Conservation (phyloP, 495 filamentous ascomycete genomes). For the Paragyromitra xinjiangensis region DNA sequence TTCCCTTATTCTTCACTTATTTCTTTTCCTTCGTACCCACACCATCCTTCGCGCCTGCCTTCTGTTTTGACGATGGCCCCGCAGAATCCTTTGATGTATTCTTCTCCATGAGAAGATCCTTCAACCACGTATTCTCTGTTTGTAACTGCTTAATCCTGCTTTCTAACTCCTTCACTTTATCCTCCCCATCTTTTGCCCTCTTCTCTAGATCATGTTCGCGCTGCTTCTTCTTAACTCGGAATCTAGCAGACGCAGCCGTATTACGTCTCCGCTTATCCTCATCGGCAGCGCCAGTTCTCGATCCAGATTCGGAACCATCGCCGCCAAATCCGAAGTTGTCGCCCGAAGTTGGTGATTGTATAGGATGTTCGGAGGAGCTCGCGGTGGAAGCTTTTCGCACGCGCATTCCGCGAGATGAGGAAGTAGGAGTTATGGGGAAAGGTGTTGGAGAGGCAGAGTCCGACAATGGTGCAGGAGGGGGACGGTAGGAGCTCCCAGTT, state of each 20-base stretch:
- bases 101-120: conserved; percentile 93
- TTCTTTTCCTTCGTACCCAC: conserved; percentile 23
- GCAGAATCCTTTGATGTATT: conserved; percentile 66
- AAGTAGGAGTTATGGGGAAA: conserved; percentile 32
- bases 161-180: conserved; percentile 82
- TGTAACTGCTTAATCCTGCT: conserved; percentile 83
- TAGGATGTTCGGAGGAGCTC: conserved; percentile 59
- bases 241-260: conserved; percentile 91
- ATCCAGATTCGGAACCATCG: conserved; percentile 63
- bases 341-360: conserved; percentile 58
- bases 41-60: conserved; percentile 22
- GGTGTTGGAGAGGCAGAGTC: conserved; percentile 43
- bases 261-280: conserved; percentile 98
- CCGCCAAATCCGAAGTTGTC: conserved; percentile 56
- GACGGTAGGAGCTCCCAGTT: conserved; percentile 35
- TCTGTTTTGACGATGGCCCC: conserved; percentile 16
- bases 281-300: conserved; percentile 80
- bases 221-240: conserved; percentile 99
- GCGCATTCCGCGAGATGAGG: conserved; percentile 39
- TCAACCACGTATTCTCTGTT: conserved; percentile 96
- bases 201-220: conserved; percentile 93
- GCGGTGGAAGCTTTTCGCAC: conserved; percentile 57
- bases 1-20: conserved; percentile 2
- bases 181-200: conserved; percentile 86
- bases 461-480: conserved; percentile 40